A percentile compares a stretch with the other conserved stretches of the same genome.
These are phyloP conservation scores for Populus euphratica DNA, from an alignment of 345 rosid species.

Conservation along the genomic window DNA sequence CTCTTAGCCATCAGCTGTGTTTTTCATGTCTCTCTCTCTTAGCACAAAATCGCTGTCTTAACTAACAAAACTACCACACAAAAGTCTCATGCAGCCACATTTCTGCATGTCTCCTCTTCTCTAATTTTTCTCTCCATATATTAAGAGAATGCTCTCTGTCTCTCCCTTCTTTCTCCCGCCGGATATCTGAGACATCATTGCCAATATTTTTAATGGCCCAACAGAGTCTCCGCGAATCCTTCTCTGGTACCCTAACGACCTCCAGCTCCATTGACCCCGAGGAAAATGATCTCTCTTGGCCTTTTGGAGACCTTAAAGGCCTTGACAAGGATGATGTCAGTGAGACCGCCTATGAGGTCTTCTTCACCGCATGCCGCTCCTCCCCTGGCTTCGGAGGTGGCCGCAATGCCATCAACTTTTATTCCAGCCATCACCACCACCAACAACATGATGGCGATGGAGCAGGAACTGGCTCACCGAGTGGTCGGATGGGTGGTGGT, in stretches of 20 bases:
- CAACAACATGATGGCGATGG: conserved; percentile 30
- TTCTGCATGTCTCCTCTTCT: neutral
- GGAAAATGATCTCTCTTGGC: conserved; percentile 63
- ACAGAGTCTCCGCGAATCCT: conserved; percentile 47
- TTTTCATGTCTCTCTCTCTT: neutral
- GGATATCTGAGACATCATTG: conserved; percentile 26
- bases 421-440: conserved; percentile 44
- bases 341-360: conserved; percentile 82
- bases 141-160: conserved; percentile 32
- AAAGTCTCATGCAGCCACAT: neutral
- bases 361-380: conserved; percentile 82
- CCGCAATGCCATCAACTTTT: conserved; percentile 56
- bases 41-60: neutral
- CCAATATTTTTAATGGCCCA: conserved; percentile 38
- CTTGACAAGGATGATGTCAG: conserved; percentile 65
- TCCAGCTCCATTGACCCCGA: conserved; percentile 17
- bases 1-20: neutral
- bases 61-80: conserved; percentile 2
- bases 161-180: conserved; percentile 43
- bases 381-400: conserved; percentile 80
- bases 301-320: conserved; percentile 55
- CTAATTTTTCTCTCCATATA: conserved; percentile 13
- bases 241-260: conserved; percentile 36
- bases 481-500: conserved; percentile 31
- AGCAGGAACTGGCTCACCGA: conserved; percentile 21